These are phyloP conservation scores for Parafenestella ontariensis DNA, from an alignment of 2,329 filamentous ascomycete species.

Conservation along the genomic window DNA sequence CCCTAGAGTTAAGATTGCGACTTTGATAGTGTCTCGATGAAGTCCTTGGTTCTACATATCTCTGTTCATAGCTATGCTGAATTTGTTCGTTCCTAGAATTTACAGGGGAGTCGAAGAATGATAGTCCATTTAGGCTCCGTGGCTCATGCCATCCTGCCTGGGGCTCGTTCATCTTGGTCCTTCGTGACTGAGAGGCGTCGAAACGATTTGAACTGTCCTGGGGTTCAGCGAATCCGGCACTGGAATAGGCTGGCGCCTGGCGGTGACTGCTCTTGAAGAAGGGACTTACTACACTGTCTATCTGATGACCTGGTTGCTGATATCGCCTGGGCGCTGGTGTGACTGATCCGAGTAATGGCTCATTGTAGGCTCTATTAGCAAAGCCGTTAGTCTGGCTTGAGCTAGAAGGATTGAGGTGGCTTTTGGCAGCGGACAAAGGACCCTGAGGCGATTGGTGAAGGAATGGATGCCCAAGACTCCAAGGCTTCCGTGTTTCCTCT, in stretches of 20 bases:
- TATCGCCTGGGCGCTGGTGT: conserved; percentile 21
- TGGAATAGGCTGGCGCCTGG: conserved; percentile 16
- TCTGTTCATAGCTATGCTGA: conserved; percentile 2
- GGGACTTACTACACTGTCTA: conserved; percentile 49
- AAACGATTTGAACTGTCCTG: conserved; percentile 38
- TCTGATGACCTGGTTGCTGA: conserved; percentile 19
- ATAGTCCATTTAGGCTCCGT: conserved; percentile 43
- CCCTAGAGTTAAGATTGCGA: conserved; percentile 17
- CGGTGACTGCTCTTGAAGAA: conserved; percentile 43
- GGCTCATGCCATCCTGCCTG: conserved; percentile 28
- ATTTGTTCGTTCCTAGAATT: conserved; percentile 26
- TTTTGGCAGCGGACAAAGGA: background rate
- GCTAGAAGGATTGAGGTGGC: background rate
- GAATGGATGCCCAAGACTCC: conserved; percentile 25
- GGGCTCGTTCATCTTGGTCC: conserved; percentile 6
- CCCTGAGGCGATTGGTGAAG: conserved; percentile 24
- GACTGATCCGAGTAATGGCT: conserved; percentile 1
- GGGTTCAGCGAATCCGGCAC: conserved; percentile 32
- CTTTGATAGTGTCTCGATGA: conserved; percentile 8
- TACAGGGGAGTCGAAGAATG: conserved; percentile 44
- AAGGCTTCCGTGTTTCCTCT: conserved; percentile 6
- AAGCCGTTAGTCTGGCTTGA: conserved; percentile 6
- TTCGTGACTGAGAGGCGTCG: conserved; percentile 35
- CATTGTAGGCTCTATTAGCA: conserved; percentile 9
- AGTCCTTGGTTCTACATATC: background rate